These are phyloP conservation scores for Phaeomoniella chlamydospora DNA, from an alignment of 2,329 filamentous ascomycete species.

Conservation along the genomic window DNA sequence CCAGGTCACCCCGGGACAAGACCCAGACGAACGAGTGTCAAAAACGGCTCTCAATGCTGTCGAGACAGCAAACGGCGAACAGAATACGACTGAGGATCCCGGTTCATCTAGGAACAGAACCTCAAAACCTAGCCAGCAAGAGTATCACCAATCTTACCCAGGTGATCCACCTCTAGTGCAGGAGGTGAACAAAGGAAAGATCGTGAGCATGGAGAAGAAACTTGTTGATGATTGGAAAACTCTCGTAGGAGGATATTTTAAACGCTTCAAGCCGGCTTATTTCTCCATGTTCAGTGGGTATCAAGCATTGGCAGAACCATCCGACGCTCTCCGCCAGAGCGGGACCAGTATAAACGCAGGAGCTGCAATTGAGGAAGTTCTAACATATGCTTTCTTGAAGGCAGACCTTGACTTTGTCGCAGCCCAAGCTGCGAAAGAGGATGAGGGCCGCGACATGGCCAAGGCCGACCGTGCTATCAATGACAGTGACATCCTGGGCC, in stretches of 20 bases:
- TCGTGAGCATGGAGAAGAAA: conserved; percentile 52
- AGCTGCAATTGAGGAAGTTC: conserved; percentile 37
- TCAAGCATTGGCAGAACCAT: conserved; percentile 18
- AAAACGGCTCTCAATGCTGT: conserved; percentile 6
- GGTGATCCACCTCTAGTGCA: conserved; percentile 32
- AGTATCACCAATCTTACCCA: conserved; percentile 4
- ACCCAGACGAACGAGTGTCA: conserved; percentile 1
- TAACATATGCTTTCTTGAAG: conserved; percentile 85
- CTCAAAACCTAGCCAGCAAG: background rate
- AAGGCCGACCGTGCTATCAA: conserved; percentile 67
- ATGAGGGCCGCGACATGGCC: conserved; percentile 47
- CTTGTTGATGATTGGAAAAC: conserved; percentile 67
- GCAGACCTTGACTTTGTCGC: conserved; percentile 90
- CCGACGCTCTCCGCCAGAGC: conserved; percentile 7
- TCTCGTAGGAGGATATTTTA: conserved; percentile 86
- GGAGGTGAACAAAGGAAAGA: conserved; percentile 42
- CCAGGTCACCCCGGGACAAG: background rate
- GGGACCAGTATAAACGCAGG: conserved; percentile 17
- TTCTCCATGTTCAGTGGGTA: conserved; percentile 39
- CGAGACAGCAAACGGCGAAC: conserved; percentile 2
- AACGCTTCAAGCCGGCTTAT: conserved; percentile 70
- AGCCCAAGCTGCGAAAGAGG: conserved; percentile 70
- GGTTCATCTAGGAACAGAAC: background rate
- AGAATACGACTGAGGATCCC: conserved; percentile 1
- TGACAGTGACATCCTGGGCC: conserved; percentile 66